A percentile compares a stretch with the other conserved stretches of the same genome.
phyloP scores from a whole-genome alignment of 768 basidiomycete genomes.

The Lactarius sp. region DNA sequence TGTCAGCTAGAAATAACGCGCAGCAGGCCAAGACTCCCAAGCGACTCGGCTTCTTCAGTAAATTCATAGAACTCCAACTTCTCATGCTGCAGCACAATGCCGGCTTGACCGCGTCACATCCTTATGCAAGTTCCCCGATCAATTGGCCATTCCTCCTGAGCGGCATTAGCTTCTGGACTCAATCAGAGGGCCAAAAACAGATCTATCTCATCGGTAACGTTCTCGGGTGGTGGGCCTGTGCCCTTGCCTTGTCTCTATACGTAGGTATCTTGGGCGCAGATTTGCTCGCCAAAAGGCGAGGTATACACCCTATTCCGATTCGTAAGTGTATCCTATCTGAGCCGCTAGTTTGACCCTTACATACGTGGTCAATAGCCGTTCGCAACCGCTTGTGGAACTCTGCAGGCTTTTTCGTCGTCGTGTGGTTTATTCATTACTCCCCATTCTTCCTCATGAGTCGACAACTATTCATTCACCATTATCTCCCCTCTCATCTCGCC shows the following conservation, averaged over 20 bases:
- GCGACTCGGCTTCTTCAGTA: slow-evolving; percentile 86
- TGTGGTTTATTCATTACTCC: slow-evolving; percentile 94
- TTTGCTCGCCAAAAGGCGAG: slow-evolving; percentile 79
- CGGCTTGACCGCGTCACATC: slow-evolving; percentile 95
- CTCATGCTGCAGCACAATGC: slow-evolving; percentile 99
- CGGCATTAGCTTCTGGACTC: slow-evolving; percentile 99
- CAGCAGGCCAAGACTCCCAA: slow-evolving; percentile 64
- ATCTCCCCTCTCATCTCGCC: slow-evolving; percentile 92
- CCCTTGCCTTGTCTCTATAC: slow-evolving; percentile 79
- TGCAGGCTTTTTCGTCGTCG: slow-evolving; percentile 88
- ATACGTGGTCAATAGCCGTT: slow-evolving; percentile 50
- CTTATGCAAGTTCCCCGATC: slow-evolving; percentile 92
- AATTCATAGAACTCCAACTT: slow-evolving; percentile 89
- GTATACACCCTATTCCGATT: slow-evolving; percentile 79
- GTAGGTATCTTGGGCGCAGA: slow-evolving; percentile 89
- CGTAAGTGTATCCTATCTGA: slow-evolving; percentile 47
- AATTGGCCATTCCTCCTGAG: slow-evolving; percentile 97
- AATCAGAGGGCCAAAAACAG: slow-evolving; percentile 77
- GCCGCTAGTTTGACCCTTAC: slow-evolving; percentile 4
- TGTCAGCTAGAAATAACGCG: slow-evolving; percentile 47
- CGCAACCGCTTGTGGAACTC: slow-evolving; percentile 95
- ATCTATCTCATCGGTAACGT: slow-evolving; percentile 97
- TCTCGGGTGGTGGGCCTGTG: slow-evolving; percentile 92
- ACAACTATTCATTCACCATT: slow-evolving; percentile 96
- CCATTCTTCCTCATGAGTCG: slow-evolving; percentile 98